phyloP scores from a whole-genome alignment of 495 filamentous ascomycete species.

The Hyaloscypha finlandica region DNA sequence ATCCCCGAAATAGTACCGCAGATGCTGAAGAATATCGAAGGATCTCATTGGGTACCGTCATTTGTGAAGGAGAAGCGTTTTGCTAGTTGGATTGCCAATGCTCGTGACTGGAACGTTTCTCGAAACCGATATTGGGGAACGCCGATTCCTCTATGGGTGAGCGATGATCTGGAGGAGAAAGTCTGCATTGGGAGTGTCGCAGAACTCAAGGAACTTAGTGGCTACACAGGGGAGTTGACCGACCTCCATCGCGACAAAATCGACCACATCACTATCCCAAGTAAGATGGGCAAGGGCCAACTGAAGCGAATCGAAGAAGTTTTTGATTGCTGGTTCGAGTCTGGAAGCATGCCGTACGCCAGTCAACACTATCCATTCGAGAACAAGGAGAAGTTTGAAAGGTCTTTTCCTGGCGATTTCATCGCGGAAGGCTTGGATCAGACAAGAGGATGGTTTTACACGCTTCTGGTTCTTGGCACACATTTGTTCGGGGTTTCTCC shows the following conservation, averaged over 20 bases:
- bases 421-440: constrained; percentile 96
- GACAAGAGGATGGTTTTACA: constrained; percentile 98
- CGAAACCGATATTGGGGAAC: constrained; percentile 98
- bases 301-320: constrained; percentile 85
- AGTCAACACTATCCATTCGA: constrained; percentile 95
- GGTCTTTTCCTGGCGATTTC: constrained; percentile 90
- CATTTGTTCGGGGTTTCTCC: constrained; percentile 87
- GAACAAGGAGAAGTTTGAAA: constrained; percentile 79
- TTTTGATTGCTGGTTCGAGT: constrained; percentile 93
- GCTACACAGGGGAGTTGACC: constrained; percentile 79
- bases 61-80: constrained; percentile 94
- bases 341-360: constrained; percentile 95
- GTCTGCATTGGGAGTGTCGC: constrained; percentile 85
- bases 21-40: constrained; percentile 87
- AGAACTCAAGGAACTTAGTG: constrained; percentile 85
- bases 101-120: constrained; percentile 97
- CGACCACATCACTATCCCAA: constrained; percentile 95
- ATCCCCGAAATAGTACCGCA: constrained; percentile 81
- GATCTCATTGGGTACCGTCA: constrained; percentile 90
- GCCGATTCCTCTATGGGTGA: constrained; percentile 90
- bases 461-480: constrained; percentile 83
- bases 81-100: constrained; percentile 79
- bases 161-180: constrained; percentile 81
- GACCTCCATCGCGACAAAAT: constrained; percentile 95
- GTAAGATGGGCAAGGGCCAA: constrained; percentile 82